Conservation (phyloP, 306 rosid species). For the Hippophae gyantsensis region DNA sequence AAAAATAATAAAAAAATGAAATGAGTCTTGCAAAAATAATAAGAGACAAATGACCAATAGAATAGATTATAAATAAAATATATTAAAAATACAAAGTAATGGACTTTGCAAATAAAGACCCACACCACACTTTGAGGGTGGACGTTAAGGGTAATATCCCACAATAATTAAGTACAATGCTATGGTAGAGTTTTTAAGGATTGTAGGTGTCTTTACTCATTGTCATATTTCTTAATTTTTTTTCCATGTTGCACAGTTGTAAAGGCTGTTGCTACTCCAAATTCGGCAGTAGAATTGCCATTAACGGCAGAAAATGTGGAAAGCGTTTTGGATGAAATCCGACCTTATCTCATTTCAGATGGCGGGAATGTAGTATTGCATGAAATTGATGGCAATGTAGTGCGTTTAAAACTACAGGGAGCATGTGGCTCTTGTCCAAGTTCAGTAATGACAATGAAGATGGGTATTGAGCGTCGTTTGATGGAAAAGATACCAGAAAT, state of each 20-base stretch:
- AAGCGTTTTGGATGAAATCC: constrained; percentile 65
- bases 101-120: no score
- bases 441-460: constrained; percentile 81
- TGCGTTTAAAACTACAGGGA: constrained; percentile 89
- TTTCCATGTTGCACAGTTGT: constrained; percentile 33
- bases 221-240: no score
- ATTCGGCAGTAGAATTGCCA: constrained; percentile 70
- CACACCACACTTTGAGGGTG: no score
- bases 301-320: constrained; percentile 82
- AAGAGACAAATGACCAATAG: no score
- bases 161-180: no score
- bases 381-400: constrained; percentile 88
- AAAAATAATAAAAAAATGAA: no score
- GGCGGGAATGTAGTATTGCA: constrained; percentile 88
- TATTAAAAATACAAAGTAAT: no score
- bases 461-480: constrained; percentile 89
- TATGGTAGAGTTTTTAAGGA: no score
- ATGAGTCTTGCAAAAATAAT: no score
- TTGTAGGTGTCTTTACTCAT: background rate
- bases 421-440: constrained; percentile 98
- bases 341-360: constrained; percentile 80
- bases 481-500: constrained; percentile 96
- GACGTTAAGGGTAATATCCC: no score
- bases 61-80: no score
- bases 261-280: constrained; percentile 67